Percentiles rank a stretch among this genome's conserved stretches.
Conservation (phyloP, 1,284 basidiomycete genomes). For the Ustilago esculenta region DNA sequence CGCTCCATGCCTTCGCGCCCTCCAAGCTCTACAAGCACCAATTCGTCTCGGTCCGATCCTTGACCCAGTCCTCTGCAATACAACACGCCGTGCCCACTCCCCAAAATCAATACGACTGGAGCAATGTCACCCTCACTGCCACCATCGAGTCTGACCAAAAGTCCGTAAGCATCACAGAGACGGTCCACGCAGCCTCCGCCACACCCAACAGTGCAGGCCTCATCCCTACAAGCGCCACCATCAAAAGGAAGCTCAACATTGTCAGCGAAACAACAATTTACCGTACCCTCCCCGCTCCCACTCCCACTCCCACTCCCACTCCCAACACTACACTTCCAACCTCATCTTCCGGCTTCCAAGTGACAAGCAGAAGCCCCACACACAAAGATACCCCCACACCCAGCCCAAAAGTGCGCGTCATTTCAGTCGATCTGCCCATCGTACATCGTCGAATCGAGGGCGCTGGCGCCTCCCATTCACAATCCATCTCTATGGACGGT, state of each 20-base stretch:
- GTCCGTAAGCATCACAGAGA: slow-evolving; percentile 25
- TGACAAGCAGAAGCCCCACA: slow-evolving; percentile 10
- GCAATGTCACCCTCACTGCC: slow-evolving; percentile 19
- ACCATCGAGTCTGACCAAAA: slow-evolving; percentile 20
- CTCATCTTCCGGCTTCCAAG: slow-evolving; percentile 7
- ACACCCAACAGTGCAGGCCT: neutral
- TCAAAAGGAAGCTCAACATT: slow-evolving; percentile 16
- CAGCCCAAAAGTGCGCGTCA: slow-evolving; percentile 27
- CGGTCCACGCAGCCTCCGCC: neutral
- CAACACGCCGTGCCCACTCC: neutral
- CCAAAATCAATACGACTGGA: slow-evolving; percentile 11
- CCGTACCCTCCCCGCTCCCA: slow-evolving; percentile 10
- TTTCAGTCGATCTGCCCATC: slow-evolving; percentile 29
- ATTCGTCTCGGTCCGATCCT: slow-evolving; percentile 34
- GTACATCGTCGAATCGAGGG: slow-evolving; percentile 6
- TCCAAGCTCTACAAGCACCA: slow-evolving; percentile 41
- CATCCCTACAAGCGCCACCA: neutral
- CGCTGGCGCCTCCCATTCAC: neutral
- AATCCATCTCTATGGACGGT: neutral
- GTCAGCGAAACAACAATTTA: slow-evolving; percentile 36
- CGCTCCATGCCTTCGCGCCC: slow-evolving; percentile 34
- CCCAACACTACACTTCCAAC: neutral
- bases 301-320: slow-evolving; percentile 1
- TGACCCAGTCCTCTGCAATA: neutral
- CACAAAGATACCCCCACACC: slow-evolving; percentile 1